These are phyloP conservation scores for Globisporangium carolinianum DNA, from an alignment of 352 stramenopile genomes.

Conservation along the genomic window DNA sequence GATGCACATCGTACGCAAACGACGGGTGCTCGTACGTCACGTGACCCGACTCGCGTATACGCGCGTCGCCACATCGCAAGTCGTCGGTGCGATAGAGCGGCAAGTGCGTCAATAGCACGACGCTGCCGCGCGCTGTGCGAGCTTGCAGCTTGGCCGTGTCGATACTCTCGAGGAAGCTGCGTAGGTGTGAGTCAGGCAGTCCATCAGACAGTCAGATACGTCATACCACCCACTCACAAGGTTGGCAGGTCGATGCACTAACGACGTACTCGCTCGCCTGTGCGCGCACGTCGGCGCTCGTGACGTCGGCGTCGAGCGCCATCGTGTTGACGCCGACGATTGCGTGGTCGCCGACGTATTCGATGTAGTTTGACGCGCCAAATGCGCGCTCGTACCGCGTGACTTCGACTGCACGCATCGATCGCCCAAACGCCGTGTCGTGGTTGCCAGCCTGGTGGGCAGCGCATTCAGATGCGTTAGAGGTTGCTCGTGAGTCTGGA, in stretches of 20 bases:
- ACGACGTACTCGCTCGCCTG: slow-evolving; percentile 40
- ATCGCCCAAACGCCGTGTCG: slow-evolving; percentile 58
- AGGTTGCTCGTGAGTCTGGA: no score
- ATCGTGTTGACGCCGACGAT: slow-evolving; percentile 77
- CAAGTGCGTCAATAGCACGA: slow-evolving; percentile 57
- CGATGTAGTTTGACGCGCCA: slow-evolving; percentile 41
- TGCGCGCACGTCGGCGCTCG: slow-evolving; percentile 32
- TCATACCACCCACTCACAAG: no score
- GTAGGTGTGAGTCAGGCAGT: neutral
- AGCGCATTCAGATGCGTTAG: no score
- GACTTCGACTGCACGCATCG: slow-evolving; percentile 32
- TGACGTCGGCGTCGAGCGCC: slow-evolving; percentile 59
- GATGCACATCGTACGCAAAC: slow-evolving; percentile 52
- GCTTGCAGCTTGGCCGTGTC: slow-evolving; percentile 20
- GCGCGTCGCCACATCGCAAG: slow-evolving; percentile 40
- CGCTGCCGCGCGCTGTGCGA: slow-evolving; percentile 16
- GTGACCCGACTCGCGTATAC: slow-evolving; percentile 44
- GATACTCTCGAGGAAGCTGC: slow-evolving; percentile 41
- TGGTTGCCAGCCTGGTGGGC: slow-evolving; percentile 58
- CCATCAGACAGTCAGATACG: no score
- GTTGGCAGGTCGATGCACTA: neutral
- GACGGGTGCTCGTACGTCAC: slow-evolving; percentile 73
- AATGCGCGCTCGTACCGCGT: slow-evolving; percentile 56
- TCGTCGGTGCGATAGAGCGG: slow-evolving; percentile 55
- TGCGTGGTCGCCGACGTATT: slow-evolving; percentile 37